Conservation (phyloP, 805 yeast species). For the Ogataea angusta region DNA sequence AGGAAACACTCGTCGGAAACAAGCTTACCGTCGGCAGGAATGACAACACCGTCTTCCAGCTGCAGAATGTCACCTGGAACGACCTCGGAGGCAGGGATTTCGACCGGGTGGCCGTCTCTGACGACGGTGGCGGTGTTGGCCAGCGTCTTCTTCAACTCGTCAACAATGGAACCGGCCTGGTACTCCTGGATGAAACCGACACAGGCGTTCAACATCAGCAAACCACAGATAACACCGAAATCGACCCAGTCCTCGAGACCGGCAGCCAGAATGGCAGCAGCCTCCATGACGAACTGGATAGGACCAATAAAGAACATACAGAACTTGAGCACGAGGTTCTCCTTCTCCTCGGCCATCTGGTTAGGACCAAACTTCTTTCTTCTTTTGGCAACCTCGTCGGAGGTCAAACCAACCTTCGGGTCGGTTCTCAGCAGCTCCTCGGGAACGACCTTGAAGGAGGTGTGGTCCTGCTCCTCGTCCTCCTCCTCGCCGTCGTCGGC, state of each 20-base stretch:
- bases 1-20: slow-evolving; percentile 81
- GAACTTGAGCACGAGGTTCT: slow-evolving; percentile 75
- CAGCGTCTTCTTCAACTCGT: slow-evolving; percentile 90
- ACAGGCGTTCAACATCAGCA: slow-evolving; percentile 78
- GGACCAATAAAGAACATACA: slow-evolving; percentile 90
- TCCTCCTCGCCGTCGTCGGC: slow-evolving; percentile 47
- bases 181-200: slow-evolving; percentile 97
- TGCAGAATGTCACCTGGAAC: slow-evolving; percentile 95
- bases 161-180: slow-evolving; percentile 98
- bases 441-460: slow-evolving; percentile 73
- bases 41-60: slow-evolving; percentile 89
- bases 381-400: slow-evolving; percentile 77
- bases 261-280: slow-evolving; percentile 92
- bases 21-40: slow-evolving; percentile 90
- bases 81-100: slow-evolving; percentile 77
- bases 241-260: slow-evolving; percentile 98
- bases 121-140: slow-evolving; percentile 86
- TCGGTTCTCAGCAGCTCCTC: slow-evolving; percentile 83
- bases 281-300: slow-evolving; percentile 96
- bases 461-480: slow-evolving; percentile 48
- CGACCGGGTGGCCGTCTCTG: slow-evolving; percentile 75
- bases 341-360: slow-evolving; percentile 88
- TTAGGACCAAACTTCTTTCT: slow-evolving; percentile 88
- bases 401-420: slow-evolving; percentile 70
- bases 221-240: slow-evolving; percentile 94